phyloP scores from a whole-genome alignment of 2,329 filamentous ascomycete species.

The Colletotrichum sp. region DNA sequence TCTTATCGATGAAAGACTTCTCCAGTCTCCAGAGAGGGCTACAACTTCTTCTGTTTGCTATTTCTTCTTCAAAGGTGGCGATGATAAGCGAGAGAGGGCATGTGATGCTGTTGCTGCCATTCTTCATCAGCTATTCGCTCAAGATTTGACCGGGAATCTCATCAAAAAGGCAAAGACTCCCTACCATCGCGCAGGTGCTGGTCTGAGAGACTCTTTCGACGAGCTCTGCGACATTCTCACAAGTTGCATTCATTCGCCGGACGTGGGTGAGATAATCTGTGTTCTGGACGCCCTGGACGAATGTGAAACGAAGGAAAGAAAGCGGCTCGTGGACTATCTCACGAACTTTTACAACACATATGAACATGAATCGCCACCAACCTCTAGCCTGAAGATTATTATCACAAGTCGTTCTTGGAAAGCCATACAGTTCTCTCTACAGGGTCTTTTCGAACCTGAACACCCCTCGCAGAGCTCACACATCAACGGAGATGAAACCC shows the following conservation, averaged over 20 bases:
- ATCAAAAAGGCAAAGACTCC: background rate
- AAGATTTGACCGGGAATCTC: background rate
- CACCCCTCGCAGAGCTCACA: too few relatives aligned
- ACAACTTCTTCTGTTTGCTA: background rate
- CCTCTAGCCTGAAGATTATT: too few relatives aligned
- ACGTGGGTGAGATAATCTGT: background rate
- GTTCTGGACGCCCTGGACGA: background rate
- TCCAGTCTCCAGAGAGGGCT: background rate
- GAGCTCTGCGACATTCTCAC: background rate
- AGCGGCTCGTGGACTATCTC: too few relatives aligned
- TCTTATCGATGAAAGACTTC: background rate
- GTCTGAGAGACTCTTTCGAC: background rate
- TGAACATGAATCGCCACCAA: too few relatives aligned
- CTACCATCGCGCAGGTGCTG: background rate
- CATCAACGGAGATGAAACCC: too few relatives aligned
- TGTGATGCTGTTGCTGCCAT: background rate
- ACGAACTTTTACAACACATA: too few relatives aligned
- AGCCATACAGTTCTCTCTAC: too few relatives aligned
- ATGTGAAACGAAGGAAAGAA: background rate
- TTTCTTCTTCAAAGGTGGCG: background rate
- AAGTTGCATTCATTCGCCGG: accelerated
- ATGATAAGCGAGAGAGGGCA: background rate
- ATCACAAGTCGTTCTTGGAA: too few relatives aligned
- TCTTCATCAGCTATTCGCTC: background rate
- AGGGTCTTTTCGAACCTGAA: too few relatives aligned